Base-by-base conservation (phyloP, 2,329 filamentous ascomycete species). In the Didymella lethalis region DNA sequence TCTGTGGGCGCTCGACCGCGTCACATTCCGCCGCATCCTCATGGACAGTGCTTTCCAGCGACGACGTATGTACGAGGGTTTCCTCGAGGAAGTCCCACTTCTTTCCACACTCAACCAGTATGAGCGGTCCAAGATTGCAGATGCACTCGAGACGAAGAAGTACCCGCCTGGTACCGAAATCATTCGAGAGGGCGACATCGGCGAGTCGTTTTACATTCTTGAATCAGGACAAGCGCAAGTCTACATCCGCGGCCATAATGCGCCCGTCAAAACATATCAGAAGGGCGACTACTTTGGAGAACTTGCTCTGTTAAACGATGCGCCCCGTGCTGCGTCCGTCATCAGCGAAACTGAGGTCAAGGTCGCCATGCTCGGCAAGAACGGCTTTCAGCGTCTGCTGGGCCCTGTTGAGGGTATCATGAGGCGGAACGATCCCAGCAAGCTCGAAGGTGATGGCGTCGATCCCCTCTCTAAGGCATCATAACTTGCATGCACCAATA, bases 271-370 rank as follows among this genome's bases (percentile, higher is more conserved):
- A 73, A 83, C 87, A 53, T 98, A 98, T 78, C 85, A 83, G 64
- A 95, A 96, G 79, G 95, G 95, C 29, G 95, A 97, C 73, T 99
- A 95, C 82, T 99, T 99, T 79, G 95, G 95, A 62, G 95, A 99
- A 80, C 83, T 99, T 61, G 95, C 95, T 7, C 80, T 99, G 73
- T 84, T 98, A 67, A 96, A 98, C 68, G 94, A 99, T 74, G 91
- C 92, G 54, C 95, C 95, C 8, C 89, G 95, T 73, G 94, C 94
- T 36, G 95, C 95, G 49, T 96, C 90, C 67, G 88, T 99, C 51
- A 82, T 96, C 46, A 91, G 91, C 69, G 85, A 87, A 77, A 91
- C 90, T 7, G 91, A 97, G 63, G 90, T 96, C 75, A 98, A 97
- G 81, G 92, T 98, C 49, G 95, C 94, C 4, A 92, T 89, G 48